These are phyloP conservation scores for Ophiobolus disseminans DNA, from an alignment of 2,329 filamentous ascomycete species.

Conservation along the genomic window DNA sequence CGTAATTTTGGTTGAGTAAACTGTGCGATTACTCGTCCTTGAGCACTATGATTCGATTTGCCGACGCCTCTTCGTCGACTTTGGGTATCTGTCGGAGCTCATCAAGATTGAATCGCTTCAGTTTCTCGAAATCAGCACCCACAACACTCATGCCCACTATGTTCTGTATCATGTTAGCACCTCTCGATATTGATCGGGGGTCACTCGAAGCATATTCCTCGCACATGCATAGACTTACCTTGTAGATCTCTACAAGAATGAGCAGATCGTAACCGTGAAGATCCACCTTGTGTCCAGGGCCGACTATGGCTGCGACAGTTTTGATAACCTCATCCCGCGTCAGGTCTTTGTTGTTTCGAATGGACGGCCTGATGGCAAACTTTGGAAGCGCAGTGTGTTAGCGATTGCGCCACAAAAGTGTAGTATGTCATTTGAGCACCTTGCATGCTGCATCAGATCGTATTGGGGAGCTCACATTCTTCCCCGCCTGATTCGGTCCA, in stretches of 20 bases:
- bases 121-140: conserved; percentile 72
- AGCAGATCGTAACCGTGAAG: conserved; percentile 79
- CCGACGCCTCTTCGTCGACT: background rate
- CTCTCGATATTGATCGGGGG: conserved; percentile 10
- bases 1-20: background rate
- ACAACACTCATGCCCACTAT: conserved; percentile 82
- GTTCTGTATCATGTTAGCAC: conserved; percentile 59
- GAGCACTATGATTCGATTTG: background rate
- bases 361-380: conserved; percentile 85
- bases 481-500: conserved; percentile 54
- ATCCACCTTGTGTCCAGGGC: conserved; percentile 75
- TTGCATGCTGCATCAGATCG: background rate
- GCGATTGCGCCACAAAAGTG: conserved; percentile 1
- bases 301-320: conserved; percentile 70
- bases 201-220: conserved; percentile 4
- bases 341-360: conserved; percentile 74
- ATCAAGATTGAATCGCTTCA: conserved; percentile 80
- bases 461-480: conserved; percentile 56
- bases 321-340: conserved; percentile 74
- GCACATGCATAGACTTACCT: conserved; percentile 62
- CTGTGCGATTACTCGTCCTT: background rate
- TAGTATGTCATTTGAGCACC: no score
- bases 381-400: conserved; percentile 47
- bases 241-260: conserved; percentile 80
- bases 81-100: conserved; percentile 68